Percentiles rank a stretch among this genome's conserved stretches.
Evolutionary conservation across 257 asterid genomes (phyloP).

Genomic region (Petrea volubilis): DNA sequence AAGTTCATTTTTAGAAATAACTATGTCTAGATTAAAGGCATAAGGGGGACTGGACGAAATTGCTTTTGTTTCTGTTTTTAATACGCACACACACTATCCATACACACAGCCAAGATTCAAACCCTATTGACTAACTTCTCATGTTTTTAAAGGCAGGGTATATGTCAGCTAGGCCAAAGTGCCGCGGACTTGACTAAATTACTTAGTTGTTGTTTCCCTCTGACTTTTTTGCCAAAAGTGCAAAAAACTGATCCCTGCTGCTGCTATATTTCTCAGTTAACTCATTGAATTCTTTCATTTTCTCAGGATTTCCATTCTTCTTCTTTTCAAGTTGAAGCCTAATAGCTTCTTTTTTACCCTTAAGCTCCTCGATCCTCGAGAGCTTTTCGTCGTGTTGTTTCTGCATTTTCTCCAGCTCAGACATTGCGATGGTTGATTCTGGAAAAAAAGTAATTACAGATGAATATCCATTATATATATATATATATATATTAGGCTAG

Average conservation of each 20-base stretch:
- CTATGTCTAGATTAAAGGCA: too few relatives aligned
- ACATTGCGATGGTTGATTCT: not conserved
- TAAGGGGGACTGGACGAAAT: too few relatives aligned
- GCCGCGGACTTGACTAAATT: not conserved
- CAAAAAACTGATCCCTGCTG: not conserved
- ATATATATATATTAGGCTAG: too few relatives aligned
- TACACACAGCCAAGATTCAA: too few relatives aligned
- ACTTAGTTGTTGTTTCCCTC: not conserved
- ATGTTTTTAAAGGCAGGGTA: too few relatives aligned
- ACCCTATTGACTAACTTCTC: too few relatives aligned
- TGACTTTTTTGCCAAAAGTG: not conserved
- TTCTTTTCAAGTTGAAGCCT: conserved; percentile 11
- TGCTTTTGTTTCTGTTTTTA: too few relatives aligned
- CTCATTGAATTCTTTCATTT: conserved; percentile 14
- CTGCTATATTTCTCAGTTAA: conserved; percentile 7
- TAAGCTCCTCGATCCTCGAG: conserved; percentile 15
- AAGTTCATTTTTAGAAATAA: too few relatives aligned
- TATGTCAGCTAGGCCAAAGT: too few relatives aligned
- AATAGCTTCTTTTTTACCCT: conserved; percentile 20
- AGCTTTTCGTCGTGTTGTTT: conserved; percentile 21
- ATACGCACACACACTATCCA: too few relatives aligned
- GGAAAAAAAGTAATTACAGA: not conserved
- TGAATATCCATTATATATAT: not conserved
- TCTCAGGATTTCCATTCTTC: conserved; percentile 17
- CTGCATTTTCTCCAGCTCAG: conserved; percentile 2